Evolutionary conservation across 2,329 filamentous ascomycete species (phyloP), one percentile per base, ranked within the genome.

Genomic region (Ophiostoma sp.): DNA sequence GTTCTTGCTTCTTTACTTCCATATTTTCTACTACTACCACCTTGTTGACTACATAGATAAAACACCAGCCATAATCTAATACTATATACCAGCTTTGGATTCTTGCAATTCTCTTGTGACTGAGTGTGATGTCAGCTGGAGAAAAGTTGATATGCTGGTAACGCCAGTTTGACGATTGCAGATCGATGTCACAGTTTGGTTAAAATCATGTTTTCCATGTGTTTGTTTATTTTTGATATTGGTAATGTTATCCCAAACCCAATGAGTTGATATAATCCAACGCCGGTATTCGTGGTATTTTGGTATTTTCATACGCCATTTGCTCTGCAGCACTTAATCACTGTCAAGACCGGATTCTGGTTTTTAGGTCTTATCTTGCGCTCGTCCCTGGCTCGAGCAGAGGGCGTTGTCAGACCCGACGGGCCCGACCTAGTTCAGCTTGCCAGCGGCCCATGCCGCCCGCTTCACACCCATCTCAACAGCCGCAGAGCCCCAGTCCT

Each of bases 401-500:
- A 20, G 4, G n/a, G 23, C 3, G 4, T n/a, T 36, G 60, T 17
- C 17, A 3, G 44, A 20, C 44, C 7, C 17, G 44, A 48, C 17
- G 6, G 36, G 13, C 36, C 3, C 44, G 17, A 3, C 70, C 62
- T 65, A 71, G 54, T 74, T 83, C 69, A 87, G 82, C 77, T 83
- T 84, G 64, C 94, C 94, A 73, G 89, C 86, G 2, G 87, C 86
- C 94, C 94, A 98, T 68, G 88, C 89, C 80, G 84, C 90, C 78
- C 91, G 88, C 88, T 97, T 98, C 23, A 91, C 86, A 6, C 91
- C 94, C 83, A 99, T 86, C 84, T 99, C 95, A 44, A 99, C 95
- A 6, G 95, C 95, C 27, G 94, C 95, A 75, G 88, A 85, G 3
- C 95, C 95, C 95, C 95, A 99, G 79, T 98, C 94, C 81, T 95